A percentile compares a stretch with the other conserved stretches of the same genome.
Conservation (phyloP, 352 stramenopile genomes). For the Phytophthora syringae region DNA sequence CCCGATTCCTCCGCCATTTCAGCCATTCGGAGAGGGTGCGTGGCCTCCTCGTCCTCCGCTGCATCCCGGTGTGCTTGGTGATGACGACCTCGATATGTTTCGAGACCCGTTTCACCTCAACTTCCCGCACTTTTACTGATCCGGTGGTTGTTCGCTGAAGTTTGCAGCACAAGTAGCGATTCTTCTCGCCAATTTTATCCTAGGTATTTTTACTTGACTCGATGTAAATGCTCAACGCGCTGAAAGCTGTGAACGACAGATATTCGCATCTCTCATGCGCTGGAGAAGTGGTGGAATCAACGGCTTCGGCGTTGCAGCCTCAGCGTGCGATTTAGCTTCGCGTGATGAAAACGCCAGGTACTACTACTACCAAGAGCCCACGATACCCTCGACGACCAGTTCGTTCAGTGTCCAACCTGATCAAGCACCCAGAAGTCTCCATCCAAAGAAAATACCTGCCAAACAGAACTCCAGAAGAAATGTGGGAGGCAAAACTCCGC, state of each 20-base stretch:
- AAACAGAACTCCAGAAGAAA: slow-evolving; percentile 10
- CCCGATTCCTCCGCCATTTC: slow-evolving; percentile 27
- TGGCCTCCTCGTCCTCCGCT: slow-evolving; percentile 17
- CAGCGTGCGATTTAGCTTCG: slow-evolving; percentile 22
- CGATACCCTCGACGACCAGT: slow-evolving; percentile 1
- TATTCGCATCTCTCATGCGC: slow-evolving; percentile 22
- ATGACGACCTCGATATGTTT: slow-evolving; percentile 21
- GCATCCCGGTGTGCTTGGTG: slow-evolving; percentile 16
- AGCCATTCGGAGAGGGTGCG: slow-evolving; percentile 13
- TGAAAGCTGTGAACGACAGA: slow-evolving; percentile 9
- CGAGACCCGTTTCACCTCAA: slow-evolving; percentile 23
- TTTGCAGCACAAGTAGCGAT: not conserved
- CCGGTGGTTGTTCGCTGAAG: not conserved
- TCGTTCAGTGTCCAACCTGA: not conserved
- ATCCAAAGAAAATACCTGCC: slow-evolving; percentile 23
- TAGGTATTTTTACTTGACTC: slow-evolving; percentile 23
- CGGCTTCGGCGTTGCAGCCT: slow-evolving; percentile 19
- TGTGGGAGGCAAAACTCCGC: slow-evolving; percentile 6
- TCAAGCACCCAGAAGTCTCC: slow-evolving; percentile 3
- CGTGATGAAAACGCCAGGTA: slow-evolving; percentile 26
- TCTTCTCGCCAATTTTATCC: slow-evolving; percentile 16
- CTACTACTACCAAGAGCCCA: slow-evolving; percentile 36
- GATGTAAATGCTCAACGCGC: slow-evolving; percentile 8
- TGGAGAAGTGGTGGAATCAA: slow-evolving; percentile 26
- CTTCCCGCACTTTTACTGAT: slow-evolving; percentile 22